Evolutionary conservation across 1,284 basidiomycete genomes (phyloP).

Genomic region (Polyporus tsugae): DNA sequence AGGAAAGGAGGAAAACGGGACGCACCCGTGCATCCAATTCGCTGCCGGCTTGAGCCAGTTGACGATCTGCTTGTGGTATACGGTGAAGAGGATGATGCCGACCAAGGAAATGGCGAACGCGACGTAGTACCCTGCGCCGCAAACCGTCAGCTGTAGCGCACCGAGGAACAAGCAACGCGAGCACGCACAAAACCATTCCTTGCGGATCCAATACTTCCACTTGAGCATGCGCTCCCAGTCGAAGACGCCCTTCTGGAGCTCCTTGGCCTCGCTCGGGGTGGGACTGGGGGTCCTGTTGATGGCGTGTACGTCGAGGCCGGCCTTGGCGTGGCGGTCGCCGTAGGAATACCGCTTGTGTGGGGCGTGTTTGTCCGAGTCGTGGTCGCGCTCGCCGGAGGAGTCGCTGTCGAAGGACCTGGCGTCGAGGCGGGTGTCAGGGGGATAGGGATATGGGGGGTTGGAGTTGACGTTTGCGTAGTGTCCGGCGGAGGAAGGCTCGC

Average conservation of each 20-base stretch:
- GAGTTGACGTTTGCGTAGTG: constrained; percentile 30
- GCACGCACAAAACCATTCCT: constrained; percentile 58
- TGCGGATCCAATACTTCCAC: constrained; percentile 59
- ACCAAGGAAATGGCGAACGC: constrained; percentile 41
- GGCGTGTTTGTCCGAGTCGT: constrained; percentile 22
- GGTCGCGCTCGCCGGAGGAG: constrained; percentile 18
- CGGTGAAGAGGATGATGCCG: constrained; percentile 59
- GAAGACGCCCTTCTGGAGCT: constrained; percentile 48
- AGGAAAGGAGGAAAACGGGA: constrained; percentile 17
- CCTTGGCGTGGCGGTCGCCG: constrained; percentile 12
- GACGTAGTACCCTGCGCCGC: constrained; percentile 34
- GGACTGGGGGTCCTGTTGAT: constrained; percentile 51
- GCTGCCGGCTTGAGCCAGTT: constrained; percentile 63
- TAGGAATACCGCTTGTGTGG: constrained; percentile 13
- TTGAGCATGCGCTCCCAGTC: constrained; percentile 52
- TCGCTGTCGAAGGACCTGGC: constrained; percentile 31
- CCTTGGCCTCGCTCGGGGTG: constrained; percentile 48
- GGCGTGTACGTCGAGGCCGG: constrained; percentile 34
- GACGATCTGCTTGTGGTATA: constrained; percentile 66
- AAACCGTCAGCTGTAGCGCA: constrained; percentile 5
- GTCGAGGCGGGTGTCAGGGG: constrained; percentile 32
- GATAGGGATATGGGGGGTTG: constrained; percentile 34
- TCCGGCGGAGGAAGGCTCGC: constrained; percentile 27
- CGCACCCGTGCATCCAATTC: constrained; percentile 57
- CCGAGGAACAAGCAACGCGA: background rate